Percentiles rank a stretch among this genome's conserved stretches.
These are phyloP conservation scores for Maudiozyma humilis DNA, from an alignment of 1,139 yeast species.

Conservation along the genomic window DNA sequence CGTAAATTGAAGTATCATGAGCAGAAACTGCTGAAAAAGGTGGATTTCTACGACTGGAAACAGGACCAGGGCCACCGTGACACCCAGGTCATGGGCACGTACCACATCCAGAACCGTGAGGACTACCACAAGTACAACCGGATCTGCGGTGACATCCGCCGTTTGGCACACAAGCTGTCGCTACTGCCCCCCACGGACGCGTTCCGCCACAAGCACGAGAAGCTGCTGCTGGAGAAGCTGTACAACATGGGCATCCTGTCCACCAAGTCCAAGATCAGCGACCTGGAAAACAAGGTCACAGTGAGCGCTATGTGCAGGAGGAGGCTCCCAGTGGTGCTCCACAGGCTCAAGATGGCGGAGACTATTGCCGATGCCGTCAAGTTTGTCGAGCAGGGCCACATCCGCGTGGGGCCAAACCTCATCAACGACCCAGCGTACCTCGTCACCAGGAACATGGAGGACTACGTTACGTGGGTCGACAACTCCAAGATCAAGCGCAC, in stretches of 20 bases:
- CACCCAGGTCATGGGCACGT: conserved; percentile 88
- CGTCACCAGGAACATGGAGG: conserved; percentile 89
- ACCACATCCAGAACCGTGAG: conserved; percentile 88
- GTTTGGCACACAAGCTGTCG: conserved; percentile 77
- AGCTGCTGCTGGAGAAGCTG: conserved; percentile 73
- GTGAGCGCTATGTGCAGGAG: conserved; percentile 91
- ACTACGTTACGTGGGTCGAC: conserved; percentile 96
- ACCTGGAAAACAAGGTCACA: conserved; percentile 80
- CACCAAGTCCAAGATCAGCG: conserved; percentile 83
- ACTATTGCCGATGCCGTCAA: conserved; percentile 82
- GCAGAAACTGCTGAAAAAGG: conserved; percentile 87
- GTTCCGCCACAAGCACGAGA: conserved; percentile 78
- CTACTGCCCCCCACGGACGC: conserved; percentile 81
- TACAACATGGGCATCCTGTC: conserved; percentile 81
- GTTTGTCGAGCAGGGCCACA: conserved; percentile 94
- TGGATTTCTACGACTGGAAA: conserved; percentile 95
- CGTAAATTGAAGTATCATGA: conserved; percentile 91
- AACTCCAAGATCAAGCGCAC: conserved; percentile 86
- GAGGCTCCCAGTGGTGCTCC: conserved; percentile 91
- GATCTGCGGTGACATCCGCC: conserved; percentile 84
- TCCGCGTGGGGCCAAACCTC: conserved; percentile 92
- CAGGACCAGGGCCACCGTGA: conserved; percentile 94
- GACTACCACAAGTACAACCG: conserved; percentile 91
- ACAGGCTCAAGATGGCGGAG: conserved; percentile 90
- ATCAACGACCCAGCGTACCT: conserved; percentile 93